Percentiles rank a stretch among this genome's conserved stretches.
Evolutionary conservation across 2,329 filamentous ascomycete species (phyloP).

Genomic region (Scytalidium sp.): DNA sequence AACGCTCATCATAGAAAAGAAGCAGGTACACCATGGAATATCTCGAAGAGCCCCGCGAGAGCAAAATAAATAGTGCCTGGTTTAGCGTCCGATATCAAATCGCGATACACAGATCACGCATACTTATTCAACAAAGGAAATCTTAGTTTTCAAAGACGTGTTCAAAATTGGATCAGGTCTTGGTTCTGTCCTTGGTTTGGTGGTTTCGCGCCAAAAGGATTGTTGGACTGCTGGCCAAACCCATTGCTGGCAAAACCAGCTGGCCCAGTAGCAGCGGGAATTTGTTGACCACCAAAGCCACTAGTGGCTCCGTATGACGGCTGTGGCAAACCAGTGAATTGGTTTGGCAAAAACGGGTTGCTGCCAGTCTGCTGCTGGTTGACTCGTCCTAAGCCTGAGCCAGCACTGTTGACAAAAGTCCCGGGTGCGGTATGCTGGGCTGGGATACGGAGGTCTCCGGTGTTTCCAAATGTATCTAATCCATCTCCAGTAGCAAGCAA

Average conservation of each 20-base stretch:
- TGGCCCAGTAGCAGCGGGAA: constrained; percentile 55
- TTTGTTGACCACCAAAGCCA: constrained; percentile 33
- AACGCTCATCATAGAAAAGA: background rate
- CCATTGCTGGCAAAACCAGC: constrained; percentile 41
- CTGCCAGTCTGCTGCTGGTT: constrained; percentile 60
- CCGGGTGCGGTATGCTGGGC: constrained; percentile 95
- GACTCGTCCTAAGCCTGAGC: constrained; percentile 70
- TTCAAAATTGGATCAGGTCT: constrained; percentile 30
- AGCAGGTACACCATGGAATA: background rate
- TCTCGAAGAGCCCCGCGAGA: background rate
- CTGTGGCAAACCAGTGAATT: constrained; percentile 75
- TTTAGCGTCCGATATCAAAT: background rate
- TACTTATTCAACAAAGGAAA: background rate
- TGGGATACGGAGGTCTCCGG: constrained; percentile 92
- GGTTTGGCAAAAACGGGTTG: constrained; percentile 84
- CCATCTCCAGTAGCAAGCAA: constrained; percentile 86
- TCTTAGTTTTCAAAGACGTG: background rate
- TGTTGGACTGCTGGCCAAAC: constrained; percentile 40
- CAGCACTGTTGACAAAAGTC: constrained; percentile 94
- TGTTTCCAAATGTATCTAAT: constrained; percentile 96
- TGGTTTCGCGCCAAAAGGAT: constrained; percentile 48
- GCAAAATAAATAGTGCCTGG: background rate
- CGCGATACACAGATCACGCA: background rate
- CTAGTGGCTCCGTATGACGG: constrained; percentile 45
- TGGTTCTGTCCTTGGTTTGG: constrained; percentile 40